Evolutionary conservation across 768 basidiomycete species (phyloP).

Genomic region (Mrakia frigida): DNA sequence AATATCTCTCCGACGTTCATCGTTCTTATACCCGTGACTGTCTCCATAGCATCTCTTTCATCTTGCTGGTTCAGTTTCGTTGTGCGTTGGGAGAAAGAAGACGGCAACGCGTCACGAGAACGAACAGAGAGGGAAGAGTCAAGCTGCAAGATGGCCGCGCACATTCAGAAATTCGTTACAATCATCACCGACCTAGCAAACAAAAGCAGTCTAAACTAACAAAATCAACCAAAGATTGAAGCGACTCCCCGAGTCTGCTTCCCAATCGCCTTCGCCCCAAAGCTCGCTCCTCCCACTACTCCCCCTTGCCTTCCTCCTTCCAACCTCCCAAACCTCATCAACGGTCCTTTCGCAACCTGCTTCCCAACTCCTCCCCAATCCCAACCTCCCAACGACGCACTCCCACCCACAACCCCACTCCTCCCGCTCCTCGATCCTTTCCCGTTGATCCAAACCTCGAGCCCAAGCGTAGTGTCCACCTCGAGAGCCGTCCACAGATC

Average conservation of each 20-base stretch:
- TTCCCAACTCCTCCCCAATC: background rate
- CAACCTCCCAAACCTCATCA: background rate
- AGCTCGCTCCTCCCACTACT: background rate
- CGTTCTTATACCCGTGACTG: too few species aligned
- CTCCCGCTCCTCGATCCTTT: background rate
- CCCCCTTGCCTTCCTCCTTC: too few species aligned
- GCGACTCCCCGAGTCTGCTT: background rate
- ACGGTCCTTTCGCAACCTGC: background rate
- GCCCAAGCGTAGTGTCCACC: background rate
- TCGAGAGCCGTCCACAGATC: slow-evolving; percentile 2
- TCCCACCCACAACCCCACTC: background rate
- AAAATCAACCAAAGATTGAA: slow-evolving; percentile 4
- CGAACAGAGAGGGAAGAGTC: too few species aligned
- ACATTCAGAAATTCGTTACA: background rate
- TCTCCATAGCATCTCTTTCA: too few species aligned
- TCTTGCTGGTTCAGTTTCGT: too few species aligned
- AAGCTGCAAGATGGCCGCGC: too few species aligned
- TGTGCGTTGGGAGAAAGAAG: too few species aligned
- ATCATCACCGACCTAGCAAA: background rate
- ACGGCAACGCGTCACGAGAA: too few species aligned
- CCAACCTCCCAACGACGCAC: background rate
- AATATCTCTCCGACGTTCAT: too few species aligned
- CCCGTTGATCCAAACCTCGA: background rate
- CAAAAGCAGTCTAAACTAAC: background rate
- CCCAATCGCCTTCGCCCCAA: background rate